Evolutionary conservation across 192 early-diverging fungal species (phyloP).

Genomic region (Glomus cerebriforme): DNA sequence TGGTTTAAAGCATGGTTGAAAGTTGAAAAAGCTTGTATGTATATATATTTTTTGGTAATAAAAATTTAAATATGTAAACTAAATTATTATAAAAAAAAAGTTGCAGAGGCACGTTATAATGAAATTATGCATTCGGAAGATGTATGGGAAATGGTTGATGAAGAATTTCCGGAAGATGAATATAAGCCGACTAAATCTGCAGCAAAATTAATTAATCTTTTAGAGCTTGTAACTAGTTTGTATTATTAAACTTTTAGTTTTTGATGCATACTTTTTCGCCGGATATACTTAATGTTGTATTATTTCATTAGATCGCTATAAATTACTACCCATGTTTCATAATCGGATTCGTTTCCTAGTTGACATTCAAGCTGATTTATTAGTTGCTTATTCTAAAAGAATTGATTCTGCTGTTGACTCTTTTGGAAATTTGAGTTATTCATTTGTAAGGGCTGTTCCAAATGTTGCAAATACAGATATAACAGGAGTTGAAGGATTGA

Average conservation of each 20-base stretch:
- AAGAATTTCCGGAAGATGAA: constrained; percentile 51
- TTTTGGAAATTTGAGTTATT: constrained; percentile 53
- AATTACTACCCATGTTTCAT: constrained; percentile 56
- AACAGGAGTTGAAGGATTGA: constrained; percentile 47
- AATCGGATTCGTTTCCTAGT: constrained; percentile 60
- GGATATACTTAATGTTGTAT: background rate
- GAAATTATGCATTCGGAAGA: constrained; percentile 59
- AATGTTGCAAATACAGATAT: constrained; percentile 47
- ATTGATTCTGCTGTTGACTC: constrained; percentile 56
- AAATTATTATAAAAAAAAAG: constrained; percentile 30
- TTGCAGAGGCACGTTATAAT: constrained; percentile 61
- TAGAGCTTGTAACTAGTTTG: constrained; percentile 63
- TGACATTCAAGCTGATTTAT: constrained; percentile 63
- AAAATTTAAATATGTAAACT: background rate
- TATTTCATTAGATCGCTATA: constrained; percentile 53
- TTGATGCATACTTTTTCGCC: background rate
- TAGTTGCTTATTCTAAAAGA: constrained; percentile 54
- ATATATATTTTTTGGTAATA: background rate
- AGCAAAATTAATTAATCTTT: constrained; percentile 55
- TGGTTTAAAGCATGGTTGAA: constrained; percentile 72
- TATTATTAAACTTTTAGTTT: constrained; percentile 31
- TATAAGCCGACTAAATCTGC: constrained; percentile 65
- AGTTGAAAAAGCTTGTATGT: constrained; percentile 64
- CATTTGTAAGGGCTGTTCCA: constrained; percentile 56
- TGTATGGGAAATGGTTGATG: constrained; percentile 65